A percentile compares a stretch with the other conserved stretches of the same genome.
phyloP scores from a whole-genome alignment of 371 early-diverging fungal genomes.

The Rhizopus delemar region DNA sequence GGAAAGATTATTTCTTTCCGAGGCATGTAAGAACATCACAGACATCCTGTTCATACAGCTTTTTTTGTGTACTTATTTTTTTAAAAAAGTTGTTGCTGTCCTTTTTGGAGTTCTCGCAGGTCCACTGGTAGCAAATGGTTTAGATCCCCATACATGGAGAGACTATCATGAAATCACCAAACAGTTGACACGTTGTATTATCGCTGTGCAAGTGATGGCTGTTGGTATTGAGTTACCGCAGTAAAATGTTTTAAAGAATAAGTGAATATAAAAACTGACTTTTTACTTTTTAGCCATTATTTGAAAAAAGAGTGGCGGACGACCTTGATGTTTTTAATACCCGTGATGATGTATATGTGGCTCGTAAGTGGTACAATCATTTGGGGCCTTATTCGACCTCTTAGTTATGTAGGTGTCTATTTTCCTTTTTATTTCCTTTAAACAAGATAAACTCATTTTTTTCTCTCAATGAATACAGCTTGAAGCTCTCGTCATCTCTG shows the following conservation, averaged over 20 bases:
- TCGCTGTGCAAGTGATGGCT: slow-evolving; percentile 88
- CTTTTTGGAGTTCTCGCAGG: slow-evolving; percentile 91
- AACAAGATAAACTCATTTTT: background rate
- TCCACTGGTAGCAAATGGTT: slow-evolving; percentile 62
- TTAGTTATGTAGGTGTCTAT: slow-evolving; percentile 58
- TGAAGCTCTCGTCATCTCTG: slow-evolving; percentile 78
- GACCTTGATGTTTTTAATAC: slow-evolving; percentile 74
- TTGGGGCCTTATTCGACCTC: slow-evolving; percentile 60
- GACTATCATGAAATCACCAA: slow-evolving; percentile 60
- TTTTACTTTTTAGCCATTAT: slow-evolving; percentile 38
- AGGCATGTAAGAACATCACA: slow-evolving; percentile 64
- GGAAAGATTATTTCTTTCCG: slow-evolving; percentile 87
- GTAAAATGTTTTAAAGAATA: slow-evolving; percentile 31
- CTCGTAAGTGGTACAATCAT: slow-evolving; percentile 73
- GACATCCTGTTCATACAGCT: background rate
- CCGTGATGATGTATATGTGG: slow-evolving; percentile 90
- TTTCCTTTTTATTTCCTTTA: background rate
- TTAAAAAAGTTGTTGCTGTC: slow-evolving; percentile 75
- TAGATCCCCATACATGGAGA: slow-evolving; percentile 63
- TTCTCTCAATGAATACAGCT: slow-evolving; percentile 41
- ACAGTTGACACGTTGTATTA: slow-evolving; percentile 75
- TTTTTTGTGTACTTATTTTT: background rate
- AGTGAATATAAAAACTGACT: background rate
- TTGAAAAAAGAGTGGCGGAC: slow-evolving; percentile 63
- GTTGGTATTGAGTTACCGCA: slow-evolving; percentile 85